These are phyloP conservation scores for Fusarium phyllophilum DNA, from an alignment of 2,329 filamentous ascomycete species.

Conservation along the genomic window DNA sequence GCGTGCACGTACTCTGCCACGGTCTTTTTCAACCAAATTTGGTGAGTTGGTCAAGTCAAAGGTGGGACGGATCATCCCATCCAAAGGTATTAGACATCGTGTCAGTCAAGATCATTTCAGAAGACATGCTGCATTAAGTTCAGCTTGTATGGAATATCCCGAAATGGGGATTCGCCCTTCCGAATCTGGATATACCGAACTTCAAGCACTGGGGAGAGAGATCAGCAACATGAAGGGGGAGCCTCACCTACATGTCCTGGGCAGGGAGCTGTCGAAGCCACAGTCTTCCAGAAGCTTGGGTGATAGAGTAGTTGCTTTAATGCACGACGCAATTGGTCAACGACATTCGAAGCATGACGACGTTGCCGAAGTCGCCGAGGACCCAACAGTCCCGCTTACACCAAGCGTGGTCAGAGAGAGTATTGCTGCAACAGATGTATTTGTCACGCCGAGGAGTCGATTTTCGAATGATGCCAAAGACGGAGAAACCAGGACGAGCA, in stretches of 20 bases:
- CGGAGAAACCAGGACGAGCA: background rate
- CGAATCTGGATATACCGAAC: slow-evolving; percentile 35
- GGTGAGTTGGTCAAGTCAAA: slow-evolving; percentile 43
- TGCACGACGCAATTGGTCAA: slow-evolving; percentile 26
- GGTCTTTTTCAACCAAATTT: slow-evolving; percentile 46
- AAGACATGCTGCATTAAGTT: background rate
- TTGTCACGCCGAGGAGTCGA: slow-evolving; percentile 37
- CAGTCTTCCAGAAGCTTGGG: slow-evolving; percentile 29
- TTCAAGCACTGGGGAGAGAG: slow-evolving; percentile 34
- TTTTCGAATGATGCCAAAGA: slow-evolving; percentile 11
- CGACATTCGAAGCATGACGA: slow-evolving; percentile 6
- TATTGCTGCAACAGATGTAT: slow-evolving; percentile 29
- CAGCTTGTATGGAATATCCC: slow-evolving; percentile 35
- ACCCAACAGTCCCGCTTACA: slow-evolving; percentile 12
- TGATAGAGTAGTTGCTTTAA: slow-evolving; percentile 32
- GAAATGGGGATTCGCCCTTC: slow-evolving; percentile 40
- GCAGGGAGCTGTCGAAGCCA: slow-evolving; percentile 1
- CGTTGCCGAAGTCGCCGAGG: background rate
- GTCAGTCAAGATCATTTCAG: background rate
- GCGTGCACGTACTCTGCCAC: slow-evolving; percentile 15
- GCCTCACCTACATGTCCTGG: background rate
- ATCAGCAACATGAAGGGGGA: slow-evolving; percentile 33
- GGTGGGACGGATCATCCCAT: slow-evolving; percentile 14
- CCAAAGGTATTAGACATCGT: background rate
- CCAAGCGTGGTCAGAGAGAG: slow-evolving; percentile 31